phyloP scores from a whole-genome alignment of 2,329 filamentous ascomycete genomes.

The Coniochaeta pulveracea region DNA sequence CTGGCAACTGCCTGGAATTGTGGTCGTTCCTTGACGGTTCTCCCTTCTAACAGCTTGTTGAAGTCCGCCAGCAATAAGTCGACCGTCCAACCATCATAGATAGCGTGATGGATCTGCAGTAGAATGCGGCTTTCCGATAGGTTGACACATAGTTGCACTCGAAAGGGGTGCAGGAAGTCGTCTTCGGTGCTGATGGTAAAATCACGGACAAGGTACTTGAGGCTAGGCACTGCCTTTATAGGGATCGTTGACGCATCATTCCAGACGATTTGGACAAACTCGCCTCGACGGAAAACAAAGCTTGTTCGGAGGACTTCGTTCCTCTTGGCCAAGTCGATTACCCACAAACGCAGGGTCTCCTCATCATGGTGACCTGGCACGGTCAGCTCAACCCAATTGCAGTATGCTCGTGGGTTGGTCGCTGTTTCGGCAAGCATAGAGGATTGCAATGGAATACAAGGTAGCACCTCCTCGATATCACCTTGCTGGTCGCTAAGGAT shows the following conservation, averaged over 20 bases:
- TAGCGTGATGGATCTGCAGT: constrained; percentile 64
- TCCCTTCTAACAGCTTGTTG: constrained; percentile 29
- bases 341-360: constrained; percentile 31
- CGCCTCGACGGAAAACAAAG: constrained; percentile 45
- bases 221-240: too few species aligned
- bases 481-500: constrained; percentile 18
- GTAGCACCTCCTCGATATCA: constrained; percentile 33
- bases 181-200: constrained; percentile 17
- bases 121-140: constrained; percentile 20
- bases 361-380: constrained; percentile 25
- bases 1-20: constrained; percentile 50
- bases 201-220: constrained; percentile 14
- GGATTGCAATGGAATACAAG: constrained; percentile 63
- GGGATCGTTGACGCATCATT: constrained; percentile 29
- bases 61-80: constrained; percentile 64
- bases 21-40: constrained; percentile 27
- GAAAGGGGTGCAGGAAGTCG: constrained; percentile 44
- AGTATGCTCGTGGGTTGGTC: constrained; percentile 50
- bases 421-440: constrained; percentile 73
- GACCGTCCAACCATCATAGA: constrained; percentile 92
- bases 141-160: constrained; percentile 37
- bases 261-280: constrained; percentile 56
- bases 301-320: constrained; percentile 67
- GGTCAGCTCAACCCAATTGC: constrained; percentile 65
- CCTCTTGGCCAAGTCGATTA: constrained; percentile 33